Conservation (phyloP, 805 yeast species). For the Priceomyces fermenticarens region DNA sequence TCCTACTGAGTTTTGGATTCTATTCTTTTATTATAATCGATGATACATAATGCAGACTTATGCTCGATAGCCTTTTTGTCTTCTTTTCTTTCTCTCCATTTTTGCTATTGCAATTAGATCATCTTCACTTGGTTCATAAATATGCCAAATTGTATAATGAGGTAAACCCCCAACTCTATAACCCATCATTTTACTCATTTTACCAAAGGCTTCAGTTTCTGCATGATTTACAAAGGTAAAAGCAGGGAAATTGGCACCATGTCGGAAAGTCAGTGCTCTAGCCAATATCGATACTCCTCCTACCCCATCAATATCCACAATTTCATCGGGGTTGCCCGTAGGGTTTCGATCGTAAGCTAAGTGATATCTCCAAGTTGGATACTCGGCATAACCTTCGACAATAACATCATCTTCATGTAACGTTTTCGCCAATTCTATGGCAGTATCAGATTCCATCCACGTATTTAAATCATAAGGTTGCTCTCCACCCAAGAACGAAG, state of each 20-base stretch:
- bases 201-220: slow-evolving; percentile 85
- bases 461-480: slow-evolving; percentile 96
- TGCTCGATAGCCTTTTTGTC: slow-evolving; percentile 17
- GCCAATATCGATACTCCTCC: slow-evolving; percentile 85
- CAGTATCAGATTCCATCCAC: slow-evolving; percentile 89
- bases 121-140: slow-evolving; percentile 85
- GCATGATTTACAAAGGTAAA: slow-evolving; percentile 83
- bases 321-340: slow-evolving; percentile 58
- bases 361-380: slow-evolving; percentile 83
- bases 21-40: slow-evolving; percentile 3
- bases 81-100: slow-evolving; percentile 64
- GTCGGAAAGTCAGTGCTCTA: slow-evolving; percentile 68
- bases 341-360: slow-evolving; percentile 67
- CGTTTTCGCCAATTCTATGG: slow-evolving; percentile 59
- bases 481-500: slow-evolving; percentile 82
- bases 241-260: slow-evolving; percentile 82
- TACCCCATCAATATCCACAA: slow-evolving; percentile 76
- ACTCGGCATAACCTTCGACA: slow-evolving; percentile 85
- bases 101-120: slow-evolving; percentile 68
- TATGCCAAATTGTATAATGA: slow-evolving; percentile 88
- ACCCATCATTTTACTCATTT: slow-evolving; percentile 76
- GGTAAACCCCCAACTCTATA: slow-evolving; percentile 84
- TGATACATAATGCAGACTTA: slow-evolving; percentile 1
- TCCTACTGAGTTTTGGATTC: slow-evolving; percentile 40
- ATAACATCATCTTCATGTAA: slow-evolving; percentile 80